Evolutionary conservation across 108 stramenopile species (phyloP).

Genomic region (Asterionellopsis glacialis): DNA sequence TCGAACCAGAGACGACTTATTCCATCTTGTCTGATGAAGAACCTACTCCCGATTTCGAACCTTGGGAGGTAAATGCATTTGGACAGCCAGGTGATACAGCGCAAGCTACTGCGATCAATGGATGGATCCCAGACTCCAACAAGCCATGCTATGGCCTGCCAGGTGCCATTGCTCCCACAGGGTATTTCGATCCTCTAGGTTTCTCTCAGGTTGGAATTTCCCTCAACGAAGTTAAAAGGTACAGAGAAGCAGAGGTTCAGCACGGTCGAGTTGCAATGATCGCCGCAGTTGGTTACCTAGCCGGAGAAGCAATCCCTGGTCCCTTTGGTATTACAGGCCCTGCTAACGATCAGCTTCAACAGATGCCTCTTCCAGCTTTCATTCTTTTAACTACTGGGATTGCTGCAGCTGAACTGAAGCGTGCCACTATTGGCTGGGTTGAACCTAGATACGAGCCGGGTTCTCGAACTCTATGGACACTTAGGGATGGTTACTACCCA

Average conservation of each 20-base stretch:
- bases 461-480: constrained; percentile 27
- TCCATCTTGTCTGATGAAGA: too few species aligned
- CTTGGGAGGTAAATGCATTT: too few species aligned
- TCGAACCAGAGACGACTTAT: too few species aligned
- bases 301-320: constrained; percentile 73
- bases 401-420: constrained; percentile 21
- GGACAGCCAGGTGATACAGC: too few species aligned
- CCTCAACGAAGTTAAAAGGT: constrained; percentile 3
- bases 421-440: constrained; percentile 36
- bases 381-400: constrained; percentile 53
- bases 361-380: constrained; percentile 3
- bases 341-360: constrained; percentile 56
- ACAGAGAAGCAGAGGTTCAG: constrained; percentile 63
- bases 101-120: not conserved
- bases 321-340: constrained; percentile 41
- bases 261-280: constrained; percentile 51
- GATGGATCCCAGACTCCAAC: constrained; percentile 16
- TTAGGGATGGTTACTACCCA: constrained; percentile 51
- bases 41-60: too few species aligned
- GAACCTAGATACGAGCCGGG: constrained; percentile 33
- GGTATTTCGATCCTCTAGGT: constrained; percentile 54
- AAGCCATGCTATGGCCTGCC: constrained; percentile 48
- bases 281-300: constrained; percentile 55
- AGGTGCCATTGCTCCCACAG: constrained; percentile 39
- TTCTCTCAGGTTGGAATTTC: constrained; percentile 4